Evolutionary conservation across 495 filamentous ascomycete species (phyloP).

Genomic region (Antarctomyces pellizariae): DNA sequence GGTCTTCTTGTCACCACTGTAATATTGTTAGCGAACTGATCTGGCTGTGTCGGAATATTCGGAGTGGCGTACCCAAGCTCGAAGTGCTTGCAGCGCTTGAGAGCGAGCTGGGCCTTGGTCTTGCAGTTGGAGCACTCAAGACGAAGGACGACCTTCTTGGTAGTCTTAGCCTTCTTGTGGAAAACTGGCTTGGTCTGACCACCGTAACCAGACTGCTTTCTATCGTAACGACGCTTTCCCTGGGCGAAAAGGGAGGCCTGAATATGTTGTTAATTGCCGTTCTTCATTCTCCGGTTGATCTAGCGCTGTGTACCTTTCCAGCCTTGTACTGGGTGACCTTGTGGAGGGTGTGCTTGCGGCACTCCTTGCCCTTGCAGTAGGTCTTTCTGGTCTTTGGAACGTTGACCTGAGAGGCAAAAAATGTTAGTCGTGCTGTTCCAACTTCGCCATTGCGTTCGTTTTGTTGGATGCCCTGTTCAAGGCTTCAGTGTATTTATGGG

Average conservation of each 20-base stretch:
- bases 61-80: conserved; percentile 66
- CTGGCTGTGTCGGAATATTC: background rate
- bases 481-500: too few species aligned
- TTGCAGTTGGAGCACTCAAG: conserved; percentile 94
- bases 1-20: conserved; percentile 99
- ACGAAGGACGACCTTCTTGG: conserved; percentile 97
- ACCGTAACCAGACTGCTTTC: conserved; percentile 98
- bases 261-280: background rate
- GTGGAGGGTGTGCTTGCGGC: conserved; percentile 86
- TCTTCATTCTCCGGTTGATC: too few species aligned
- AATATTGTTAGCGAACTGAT: conserved; percentile 8
- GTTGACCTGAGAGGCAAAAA: conserved; percentile 37
- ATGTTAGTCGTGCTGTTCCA: too few species aligned
- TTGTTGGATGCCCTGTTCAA: too few species aligned
- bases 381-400: conserved; percentile 78
- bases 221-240: conserved; percentile 99
- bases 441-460: too few species aligned
- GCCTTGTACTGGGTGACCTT: conserved; percentile 92
- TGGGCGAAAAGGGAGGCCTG: conserved; percentile 85
- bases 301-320: conserved; percentile 37
- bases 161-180: conserved; percentile 99
- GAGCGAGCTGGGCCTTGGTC: conserved; percentile 89
- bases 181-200: conserved; percentile 99
- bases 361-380: conserved; percentile 87
- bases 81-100: conserved; percentile 99